phyloP scores from a whole-genome alignment of 2,329 filamentous ascomycete genomes.

The Didymella pomorum region DNA sequence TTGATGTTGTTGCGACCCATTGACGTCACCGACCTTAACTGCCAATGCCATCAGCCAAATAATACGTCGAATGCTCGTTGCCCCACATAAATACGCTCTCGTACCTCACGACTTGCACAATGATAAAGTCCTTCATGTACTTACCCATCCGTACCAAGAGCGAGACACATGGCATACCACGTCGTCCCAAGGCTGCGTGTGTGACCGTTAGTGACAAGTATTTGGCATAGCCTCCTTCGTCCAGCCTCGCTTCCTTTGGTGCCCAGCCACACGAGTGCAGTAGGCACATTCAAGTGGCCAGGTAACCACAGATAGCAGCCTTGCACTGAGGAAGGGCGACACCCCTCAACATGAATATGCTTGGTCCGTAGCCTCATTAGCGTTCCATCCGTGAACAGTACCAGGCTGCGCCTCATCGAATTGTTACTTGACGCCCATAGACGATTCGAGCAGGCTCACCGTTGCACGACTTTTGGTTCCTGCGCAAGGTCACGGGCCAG shows the following conservation, averaged over 20 bases:
- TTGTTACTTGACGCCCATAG: neutral
- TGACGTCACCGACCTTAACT: neutral
- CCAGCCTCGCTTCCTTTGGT: neutral
- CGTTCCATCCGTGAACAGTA: neutral
- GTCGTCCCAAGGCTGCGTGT: neutral
- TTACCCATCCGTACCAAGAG: neutral
- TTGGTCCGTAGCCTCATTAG: neutral
- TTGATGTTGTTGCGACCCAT: neutral
- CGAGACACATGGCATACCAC: neutral
- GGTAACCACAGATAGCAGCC: neutral
- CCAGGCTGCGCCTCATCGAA: neutral
- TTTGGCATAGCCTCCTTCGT: neutral
- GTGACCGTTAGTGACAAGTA: neutral
- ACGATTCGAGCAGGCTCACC: neutral
- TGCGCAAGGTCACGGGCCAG: neutral
- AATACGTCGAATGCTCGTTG: neutral
- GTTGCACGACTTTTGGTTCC: slow-evolving; percentile 1
- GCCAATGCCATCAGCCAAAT: neutral
- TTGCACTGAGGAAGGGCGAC: neutral
- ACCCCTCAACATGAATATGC: neutral
- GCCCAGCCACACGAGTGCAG: no score
- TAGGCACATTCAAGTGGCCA: no score
- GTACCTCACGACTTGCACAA: no score
- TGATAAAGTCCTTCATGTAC: neutral
- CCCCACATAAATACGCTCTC: neutral